Conservation (phyloP, 2,329 filamentous ascomycete species). For the Blastomyces silverae region DNA sequence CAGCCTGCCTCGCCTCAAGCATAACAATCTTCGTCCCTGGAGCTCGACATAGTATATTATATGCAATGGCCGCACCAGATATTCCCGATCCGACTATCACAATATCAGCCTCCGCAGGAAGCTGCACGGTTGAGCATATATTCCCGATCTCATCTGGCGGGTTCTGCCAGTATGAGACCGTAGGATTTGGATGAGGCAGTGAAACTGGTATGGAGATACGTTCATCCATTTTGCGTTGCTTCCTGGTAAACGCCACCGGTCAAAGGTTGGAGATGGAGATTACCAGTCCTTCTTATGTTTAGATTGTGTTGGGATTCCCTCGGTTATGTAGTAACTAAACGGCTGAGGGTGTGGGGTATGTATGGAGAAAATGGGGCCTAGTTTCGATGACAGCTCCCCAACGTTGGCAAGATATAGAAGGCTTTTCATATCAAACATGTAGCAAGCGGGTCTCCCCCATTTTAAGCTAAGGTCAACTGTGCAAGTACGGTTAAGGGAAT, state of each 20-base stretch:
- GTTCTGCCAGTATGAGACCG: slow-evolving; percentile 31
- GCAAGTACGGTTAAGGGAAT: neutral
- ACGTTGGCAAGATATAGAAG: neutral
- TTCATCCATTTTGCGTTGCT: slow-evolving; percentile 17
- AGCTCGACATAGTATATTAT: slow-evolving; percentile 26
- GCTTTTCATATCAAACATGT: neutral
- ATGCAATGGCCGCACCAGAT: slow-evolving; percentile 33
- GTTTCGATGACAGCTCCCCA: neutral
- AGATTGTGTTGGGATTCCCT: neutral
- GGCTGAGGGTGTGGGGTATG: neutral
- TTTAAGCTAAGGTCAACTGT: neutral
- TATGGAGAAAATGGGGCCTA: neutral
- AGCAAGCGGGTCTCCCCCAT: neutral
- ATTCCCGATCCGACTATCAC: slow-evolving; percentile 39
- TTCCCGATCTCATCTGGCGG: slow-evolving; percentile 29
- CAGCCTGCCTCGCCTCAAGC: slow-evolving; percentile 35
- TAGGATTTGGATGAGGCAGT: slow-evolving; percentile 27
- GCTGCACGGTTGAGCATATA: slow-evolving; percentile 22
- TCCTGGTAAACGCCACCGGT: neutral
- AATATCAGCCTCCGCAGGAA: slow-evolving; percentile 29
- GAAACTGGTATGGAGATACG: slow-evolving; percentile 20
- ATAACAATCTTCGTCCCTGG: slow-evolving; percentile 30
- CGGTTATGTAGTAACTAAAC: neutral
- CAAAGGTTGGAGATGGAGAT: neutral
- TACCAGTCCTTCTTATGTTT: neutral